Conservation (phyloP, 306 rosid species). For the Cicer chorassanicum region DNA sequence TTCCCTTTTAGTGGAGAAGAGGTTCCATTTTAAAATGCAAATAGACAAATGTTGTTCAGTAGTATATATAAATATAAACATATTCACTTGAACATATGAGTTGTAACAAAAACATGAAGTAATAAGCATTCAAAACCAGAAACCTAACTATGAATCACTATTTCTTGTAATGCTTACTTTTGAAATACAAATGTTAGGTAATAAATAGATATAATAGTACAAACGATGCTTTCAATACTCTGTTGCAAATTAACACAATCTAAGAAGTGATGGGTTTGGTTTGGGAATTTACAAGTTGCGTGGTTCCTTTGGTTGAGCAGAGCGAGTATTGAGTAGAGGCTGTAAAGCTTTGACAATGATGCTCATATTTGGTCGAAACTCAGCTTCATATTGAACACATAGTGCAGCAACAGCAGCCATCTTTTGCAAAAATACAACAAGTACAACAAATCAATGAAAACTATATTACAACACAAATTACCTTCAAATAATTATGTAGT, state of each 20-base stretch:
- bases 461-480: conserved; percentile 3
- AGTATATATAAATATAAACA: not conserved
- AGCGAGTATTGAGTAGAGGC: conserved; percentile 63
- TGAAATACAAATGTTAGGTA: conserved; percentile 26
- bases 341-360: conserved; percentile 79
- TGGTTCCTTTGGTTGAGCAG: conserved; percentile 52
- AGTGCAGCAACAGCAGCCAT: conserved; percentile 85
- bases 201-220: conserved; percentile 2
- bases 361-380: conserved; percentile 79
- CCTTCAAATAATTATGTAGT: not conserved
- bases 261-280: conserved; percentile 25
- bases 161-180: conserved; percentile 20
- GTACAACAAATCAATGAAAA: conserved; percentile 21
- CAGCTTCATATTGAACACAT: conserved; percentile 84
- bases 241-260: conserved; percentile 1
- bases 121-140: conserved; percentile 37
- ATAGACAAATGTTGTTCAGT: not conserved
- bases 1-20: not conserved
- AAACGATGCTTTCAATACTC: conserved; percentile 8
- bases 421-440: conserved; percentile 45
- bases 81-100: conserved; percentile 5
- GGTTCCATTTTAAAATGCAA: not conserved
- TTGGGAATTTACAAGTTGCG: conserved; percentile 49
- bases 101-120: conserved; percentile 2
- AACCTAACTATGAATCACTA: conserved; percentile 34